Conservation (phyloP, 768 basidiomycete species). For the Lactifluus volemus region DNA sequence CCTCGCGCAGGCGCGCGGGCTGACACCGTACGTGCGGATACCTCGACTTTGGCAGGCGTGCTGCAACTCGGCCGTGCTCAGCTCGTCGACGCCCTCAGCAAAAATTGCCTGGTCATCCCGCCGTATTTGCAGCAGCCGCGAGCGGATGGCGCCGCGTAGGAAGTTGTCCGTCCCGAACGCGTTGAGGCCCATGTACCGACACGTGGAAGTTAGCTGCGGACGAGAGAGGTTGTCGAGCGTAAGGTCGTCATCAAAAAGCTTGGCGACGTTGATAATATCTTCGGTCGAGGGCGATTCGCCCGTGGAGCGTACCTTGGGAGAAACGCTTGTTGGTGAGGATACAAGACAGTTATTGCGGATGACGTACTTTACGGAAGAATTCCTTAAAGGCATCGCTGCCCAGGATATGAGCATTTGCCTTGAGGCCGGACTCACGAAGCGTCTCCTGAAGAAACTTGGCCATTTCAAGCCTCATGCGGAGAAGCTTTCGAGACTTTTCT, state of each 20-base stretch:
- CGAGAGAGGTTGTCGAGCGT: constrained; percentile 97
- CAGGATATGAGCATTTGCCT: constrained; percentile 88
- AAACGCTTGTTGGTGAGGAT: background rate
- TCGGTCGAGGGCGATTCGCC: constrained; percentile 85
- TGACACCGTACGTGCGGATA: constrained; percentile 80
- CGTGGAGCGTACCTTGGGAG: constrained; percentile 75
- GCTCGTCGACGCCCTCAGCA: constrained; percentile 79
- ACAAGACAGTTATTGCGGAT: background rate
- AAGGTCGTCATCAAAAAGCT: constrained; percentile 94
- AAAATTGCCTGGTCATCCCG: constrained; percentile 92
- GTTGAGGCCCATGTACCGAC: constrained; percentile 95
- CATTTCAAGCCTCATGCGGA: constrained; percentile 94
- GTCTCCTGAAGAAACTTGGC: constrained; percentile 99
- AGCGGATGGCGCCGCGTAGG: constrained; percentile 83
- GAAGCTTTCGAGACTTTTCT: constrained; percentile 93
- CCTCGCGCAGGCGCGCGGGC: constrained; percentile 85
- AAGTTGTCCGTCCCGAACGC: constrained; percentile 99
- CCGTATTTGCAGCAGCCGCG: constrained; percentile 71
- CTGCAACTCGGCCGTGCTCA: constrained; percentile 88
- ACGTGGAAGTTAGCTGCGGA: constrained; percentile 97
- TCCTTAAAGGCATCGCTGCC: constrained; percentile 96
- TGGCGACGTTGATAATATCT: constrained; percentile 91
- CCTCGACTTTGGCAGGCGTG: constrained; percentile 91
- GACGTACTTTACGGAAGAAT: constrained; percentile 89
- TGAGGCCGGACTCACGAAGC: constrained; percentile 85